Conservation (phyloP, 495 filamentous ascomycete genomes). For the Annulohypoxylon stygium region DNA sequence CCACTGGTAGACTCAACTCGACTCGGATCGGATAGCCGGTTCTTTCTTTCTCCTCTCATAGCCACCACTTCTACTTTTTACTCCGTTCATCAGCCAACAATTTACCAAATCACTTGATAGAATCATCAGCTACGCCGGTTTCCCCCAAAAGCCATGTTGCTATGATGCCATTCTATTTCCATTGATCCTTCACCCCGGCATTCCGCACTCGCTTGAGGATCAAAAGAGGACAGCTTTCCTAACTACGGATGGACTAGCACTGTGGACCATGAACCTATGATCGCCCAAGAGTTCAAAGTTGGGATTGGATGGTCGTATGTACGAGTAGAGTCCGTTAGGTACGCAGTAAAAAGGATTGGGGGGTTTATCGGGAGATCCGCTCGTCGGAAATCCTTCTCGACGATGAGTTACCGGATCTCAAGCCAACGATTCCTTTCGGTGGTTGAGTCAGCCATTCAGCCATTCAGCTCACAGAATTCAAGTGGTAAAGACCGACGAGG, state of each 20-base stretch:
- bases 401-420: constrained; percentile 15
- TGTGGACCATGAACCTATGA: constrained; percentile 35
- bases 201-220: constrained; percentile 14
- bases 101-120: constrained; percentile 25
- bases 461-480: not conserved
- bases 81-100: constrained; percentile 24
- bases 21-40: not conserved
- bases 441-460: not conserved
- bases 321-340: constrained; percentile 13
- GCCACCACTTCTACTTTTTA: constrained; percentile 28
- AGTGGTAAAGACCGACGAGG: constrained; percentile 15
- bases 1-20: not conserved
- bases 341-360: constrained; percentile 25
- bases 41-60: constrained; percentile 5
- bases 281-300: constrained; percentile 35
- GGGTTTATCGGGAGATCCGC: constrained; percentile 27
- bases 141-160: constrained; percentile 21
- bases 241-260: constrained; percentile 24
- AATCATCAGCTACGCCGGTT: constrained; percentile 31
- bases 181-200: constrained; percentile 23
- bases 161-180: constrained; percentile 33
- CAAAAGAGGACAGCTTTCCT: constrained; percentile 23
- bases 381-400: constrained; percentile 41
- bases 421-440: constrained; percentile 16
- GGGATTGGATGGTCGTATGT: constrained; percentile 19